Evolutionary conservation across 345 rosid species (phyloP), one percentile per base, ranked within the genome.

Genomic region (Mangifera indica): DNA sequence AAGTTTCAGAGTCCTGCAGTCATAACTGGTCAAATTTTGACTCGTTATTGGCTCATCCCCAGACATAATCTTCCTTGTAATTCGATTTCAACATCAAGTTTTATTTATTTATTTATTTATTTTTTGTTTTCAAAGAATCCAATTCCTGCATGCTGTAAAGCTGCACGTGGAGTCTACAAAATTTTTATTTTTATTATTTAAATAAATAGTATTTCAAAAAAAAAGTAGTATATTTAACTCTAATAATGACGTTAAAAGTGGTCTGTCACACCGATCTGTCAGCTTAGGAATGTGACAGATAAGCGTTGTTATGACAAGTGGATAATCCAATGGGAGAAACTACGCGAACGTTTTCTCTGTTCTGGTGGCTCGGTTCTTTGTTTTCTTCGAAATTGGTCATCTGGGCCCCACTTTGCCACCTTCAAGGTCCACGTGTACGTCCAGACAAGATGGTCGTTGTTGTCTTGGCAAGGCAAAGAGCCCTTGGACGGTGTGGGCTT

Each of bases 201-300:
- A 32, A 32, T 32, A 0, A 32, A 3, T 32, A 32, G 6, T 34
- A 34, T 34, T 34, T 34, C 6, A 34, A 34, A 34, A 2, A 34
- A 34, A 3, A n/a, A n/a, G n/a, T n/a, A n/a, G n/a, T n/a, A n/a
- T n/a, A n/a, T n/a, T n/a, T n/a, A n/a, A n/a, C n/a, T n/a, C n/a
- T n/a, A n/a, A 17, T 48, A 2, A 13, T 11, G 17, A 12, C 45
- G 20, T 26, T 18, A 5, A 12, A 42, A 32, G 67, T 63, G 67
- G 52, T 52, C 10, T 63, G 2, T 48, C 13, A 3, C 15, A 2
- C 21, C 20, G 53, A 63, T 4, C 34, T 44, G 67, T 63, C 67
- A 63, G 67, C 32, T 44, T 22, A 14, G 10, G 24, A 4, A 5
- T 8, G 53, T 63, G 67, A 63, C 67, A 63, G 53, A 63, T 63